A percentile compares a stretch with the other conserved stretches of the same genome.
phyloP scores from a whole-genome alignment of 345 rosid genomes.

The Ceriops tagal region DNA sequence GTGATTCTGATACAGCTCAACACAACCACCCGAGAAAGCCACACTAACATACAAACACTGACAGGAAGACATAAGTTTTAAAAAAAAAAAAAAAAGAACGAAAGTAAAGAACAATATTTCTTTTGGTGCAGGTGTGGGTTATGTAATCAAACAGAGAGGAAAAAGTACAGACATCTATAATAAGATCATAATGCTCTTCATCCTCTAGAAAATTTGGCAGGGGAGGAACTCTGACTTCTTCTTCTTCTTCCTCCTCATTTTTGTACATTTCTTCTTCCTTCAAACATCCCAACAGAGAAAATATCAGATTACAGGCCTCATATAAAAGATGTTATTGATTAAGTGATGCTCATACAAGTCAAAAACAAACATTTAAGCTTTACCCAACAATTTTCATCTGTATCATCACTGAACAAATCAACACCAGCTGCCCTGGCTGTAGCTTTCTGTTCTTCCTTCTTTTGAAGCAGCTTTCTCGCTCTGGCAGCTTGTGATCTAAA shows the following conservation, averaged over 20 bases:
- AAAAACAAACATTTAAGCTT: conserved; percentile 10
- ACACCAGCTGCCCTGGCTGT: conserved; percentile 52
- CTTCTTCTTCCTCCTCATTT: conserved; percentile 45
- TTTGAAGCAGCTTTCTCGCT: conserved; percentile 63
- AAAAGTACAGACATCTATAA: conserved; percentile 61
- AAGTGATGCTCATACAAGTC: conserved; percentile 2
- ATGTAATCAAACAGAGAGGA: background rate
- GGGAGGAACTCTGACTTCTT: conserved; percentile 41
- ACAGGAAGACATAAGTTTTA: background rate
- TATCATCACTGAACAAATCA: conserved; percentile 60
- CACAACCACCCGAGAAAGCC: conserved; percentile 1
- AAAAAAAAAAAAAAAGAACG: background rate
- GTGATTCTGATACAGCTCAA: background rate
- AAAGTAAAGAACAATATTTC: background rate
- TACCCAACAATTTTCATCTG: conserved; percentile 65
- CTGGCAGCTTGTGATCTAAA: conserved; percentile 63
- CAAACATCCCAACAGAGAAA: conserved; percentile 13
- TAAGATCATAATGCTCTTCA: conserved; percentile 70
- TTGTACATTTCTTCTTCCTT: conserved; percentile 31
- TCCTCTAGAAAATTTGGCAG: conserved; percentile 52
- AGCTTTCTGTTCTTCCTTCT: conserved; percentile 63
- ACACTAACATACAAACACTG: no score
- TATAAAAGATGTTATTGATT: background rate
- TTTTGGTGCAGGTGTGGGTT: no score
- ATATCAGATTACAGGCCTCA: conserved; percentile 1